Base-by-base conservation (phyloP, 331 rosid species). In the Arachis monticola region DNA sequence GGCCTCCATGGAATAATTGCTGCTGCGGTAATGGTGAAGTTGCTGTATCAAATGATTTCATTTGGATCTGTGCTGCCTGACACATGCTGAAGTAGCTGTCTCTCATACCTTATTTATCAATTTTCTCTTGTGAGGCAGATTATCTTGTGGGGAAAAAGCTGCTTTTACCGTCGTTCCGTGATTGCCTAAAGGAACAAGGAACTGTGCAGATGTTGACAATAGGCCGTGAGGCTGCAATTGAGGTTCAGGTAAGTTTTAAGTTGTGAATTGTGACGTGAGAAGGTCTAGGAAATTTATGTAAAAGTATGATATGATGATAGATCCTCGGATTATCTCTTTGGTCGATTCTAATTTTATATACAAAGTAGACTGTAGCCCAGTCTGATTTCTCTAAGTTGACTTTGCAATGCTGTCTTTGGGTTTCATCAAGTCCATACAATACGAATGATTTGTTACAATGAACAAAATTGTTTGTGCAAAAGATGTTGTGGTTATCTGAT, bases 11-110 rank as follows among this genome's bases (percentile, higher is more conserved):
- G 92, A 92, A 83, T 87, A 81, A 76, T 80, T 95, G 97, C 92
- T 95, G 96, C 97, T 92, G 97, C 81, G 97, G 97, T 95, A 92
- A 94, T 88, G 86, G 85, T 90, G 90, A 92, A 77, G 97, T 88
- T 87, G 92, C 93, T 83, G 90, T 91, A 69, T 84, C 91, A 85
- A 81, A 78, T 78, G 83, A 79, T 90, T 81, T 82, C 86, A 74
- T 85, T 90, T 90, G 89, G 87, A 81, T 78, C 81, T 87, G 69
- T 88, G 85, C 91, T 87, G 42, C 91, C 80, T 89, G 86, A 80
- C 77, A 85, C 83, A 66, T 83, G 91, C 90, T 75, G 82, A 88
- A 90, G 93, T 86, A 81, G 77, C 92, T 83, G 88, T 85, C 81
- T 92, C 90, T 83, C 87, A 73, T 80, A 67, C 88, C 85, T 86